These are phyloP conservation scores for Neurospora crassa DNA, from an alignment of 2,329 filamentous ascomycete species.

Conservation along the genomic window DNA sequence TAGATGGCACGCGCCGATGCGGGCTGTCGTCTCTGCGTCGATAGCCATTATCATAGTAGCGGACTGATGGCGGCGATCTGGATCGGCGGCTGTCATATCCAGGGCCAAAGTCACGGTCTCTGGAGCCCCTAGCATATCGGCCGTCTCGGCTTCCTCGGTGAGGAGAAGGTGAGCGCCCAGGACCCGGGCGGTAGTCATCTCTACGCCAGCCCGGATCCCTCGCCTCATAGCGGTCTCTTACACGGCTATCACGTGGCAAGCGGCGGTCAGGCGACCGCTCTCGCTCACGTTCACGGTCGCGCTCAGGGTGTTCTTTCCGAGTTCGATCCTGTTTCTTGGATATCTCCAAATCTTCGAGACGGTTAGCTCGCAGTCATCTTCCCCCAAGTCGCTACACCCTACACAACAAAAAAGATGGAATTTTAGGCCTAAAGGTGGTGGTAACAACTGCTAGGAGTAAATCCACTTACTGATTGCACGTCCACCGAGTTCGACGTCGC, in stretches of 20 bases:
- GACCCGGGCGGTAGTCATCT: conserved; percentile 55
- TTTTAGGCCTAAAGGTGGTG: not conserved
- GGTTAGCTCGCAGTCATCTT: conserved; percentile 20
- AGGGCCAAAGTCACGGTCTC: conserved; percentile 32
- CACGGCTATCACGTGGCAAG: conserved; percentile 29
- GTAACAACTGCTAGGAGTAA: not conserved
- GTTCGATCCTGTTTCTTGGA: conserved; percentile 82
- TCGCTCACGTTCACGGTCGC: conserved; percentile 19
- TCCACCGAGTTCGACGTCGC: conserved; percentile 75
- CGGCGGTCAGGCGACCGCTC: conserved; percentile 52
- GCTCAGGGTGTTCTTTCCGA: conserved; percentile 36
- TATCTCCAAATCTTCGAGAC: conserved; percentile 65
- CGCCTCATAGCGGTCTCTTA: conserved; percentile 39
- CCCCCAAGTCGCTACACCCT: not conserved
- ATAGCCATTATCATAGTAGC: conserved; percentile 40
- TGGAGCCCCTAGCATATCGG: conserved; percentile 42
- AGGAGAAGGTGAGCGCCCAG: conserved; percentile 46
- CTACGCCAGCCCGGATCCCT: conserved; percentile 40
- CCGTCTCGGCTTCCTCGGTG: conserved; percentile 51
- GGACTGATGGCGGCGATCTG: conserved; percentile 21
- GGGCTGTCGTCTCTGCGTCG: conserved; percentile 65
- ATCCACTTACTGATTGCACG: conserved; percentile 75
- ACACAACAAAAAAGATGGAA: not conserved
- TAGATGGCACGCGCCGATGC: conserved; percentile 35
- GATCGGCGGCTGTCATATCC: conserved; percentile 41